Base-by-base conservation (phyloP, 257 asterid species). In the Thymus quinquecostatus region DNA sequence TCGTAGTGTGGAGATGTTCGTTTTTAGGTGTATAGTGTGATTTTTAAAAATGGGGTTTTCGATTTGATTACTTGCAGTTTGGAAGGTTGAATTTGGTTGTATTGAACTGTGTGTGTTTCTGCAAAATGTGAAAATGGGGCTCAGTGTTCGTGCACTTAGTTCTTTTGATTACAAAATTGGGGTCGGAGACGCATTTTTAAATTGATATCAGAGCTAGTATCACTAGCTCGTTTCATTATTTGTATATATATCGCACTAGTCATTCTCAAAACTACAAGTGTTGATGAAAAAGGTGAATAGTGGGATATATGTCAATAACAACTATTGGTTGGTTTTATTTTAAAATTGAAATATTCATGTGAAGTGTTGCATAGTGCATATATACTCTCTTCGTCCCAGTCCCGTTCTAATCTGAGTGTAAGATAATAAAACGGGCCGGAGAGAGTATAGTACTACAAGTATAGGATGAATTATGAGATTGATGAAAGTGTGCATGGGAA, bases 271-370 rank as follows among this genome's bases (percentile, higher is more conserved):
- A 41, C 68, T 8, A 21, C 68, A 62, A 41, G 54, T 62, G 68
- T 38, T 49, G 10, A 60, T 33, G 14, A 34, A 54, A 10, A 28
- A 5, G 64, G 27, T 21, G 44, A 40, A 27, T 60, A 38, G 45
- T 11, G 56, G 10, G 30, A 54, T 5, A 21, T 54, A 27, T 54
- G 2, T 6, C 2, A 56, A 34, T 45, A 57, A 11, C 21, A 12
- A 44, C 8, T 13, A n/a, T 44, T 30, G 12, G 60, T 45, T 38
- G 12, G 27, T 45, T 7, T n/a, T 3, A 62, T 69, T 7, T 1
- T 32, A 53, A 32, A 70, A 56, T 66, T 65, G 48, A 21, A 58
- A 34, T 21, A 21, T 21, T 21, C 80, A 63, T 14, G 72, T 54
- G 71, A 21, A 21, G 21, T 62, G 66, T 2, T 51, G 21, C n/a